These are phyloP conservation scores for Hyaloscypha hepaticicola DNA, from an alignment of 495 filamentous ascomycete species.

Conservation along the genomic window DNA sequence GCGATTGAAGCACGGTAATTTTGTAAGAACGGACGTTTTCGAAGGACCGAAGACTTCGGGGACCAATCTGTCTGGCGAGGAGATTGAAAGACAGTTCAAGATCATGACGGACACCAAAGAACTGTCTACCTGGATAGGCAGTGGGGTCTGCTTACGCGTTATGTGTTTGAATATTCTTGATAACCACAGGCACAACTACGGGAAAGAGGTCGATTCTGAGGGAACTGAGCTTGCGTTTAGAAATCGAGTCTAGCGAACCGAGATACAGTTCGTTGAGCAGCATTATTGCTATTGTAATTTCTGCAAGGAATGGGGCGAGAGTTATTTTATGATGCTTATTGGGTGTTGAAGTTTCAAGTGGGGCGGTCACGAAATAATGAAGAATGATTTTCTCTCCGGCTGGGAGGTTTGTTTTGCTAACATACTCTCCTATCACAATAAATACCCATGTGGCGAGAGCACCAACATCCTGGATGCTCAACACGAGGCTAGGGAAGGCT, in stretches of 20 bases:
- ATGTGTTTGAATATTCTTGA: constrained; percentile 4
- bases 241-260: background rate
- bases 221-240: constrained; percentile 6
- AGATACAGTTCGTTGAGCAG: constrained; percentile 15
- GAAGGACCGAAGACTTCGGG: constrained; percentile 10
- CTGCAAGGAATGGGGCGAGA: constrained; percentile 7
- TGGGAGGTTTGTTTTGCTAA: too few relatives aligned
- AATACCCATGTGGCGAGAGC: background rate
- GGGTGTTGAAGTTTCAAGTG: background rate
- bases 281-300: constrained; percentile 9
- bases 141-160: background rate
- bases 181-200: constrained; percentile 3
- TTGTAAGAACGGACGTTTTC: constrained; percentile 16
- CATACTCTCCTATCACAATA: too few relatives aligned
- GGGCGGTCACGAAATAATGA: too few relatives aligned
- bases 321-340: constrained; percentile 16
- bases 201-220: constrained; percentile 10
- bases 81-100: background rate
- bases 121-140: background rate
- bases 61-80: background rate
- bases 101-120: background rate
- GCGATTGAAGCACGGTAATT: constrained; percentile 11
- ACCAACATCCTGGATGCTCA: background rate
- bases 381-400: too few relatives aligned
- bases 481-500: background rate